phyloP scores from a whole-genome alignment of 371 early-diverging fungal genomes.

The Batrachochytrium dendrobatidis region DNA sequence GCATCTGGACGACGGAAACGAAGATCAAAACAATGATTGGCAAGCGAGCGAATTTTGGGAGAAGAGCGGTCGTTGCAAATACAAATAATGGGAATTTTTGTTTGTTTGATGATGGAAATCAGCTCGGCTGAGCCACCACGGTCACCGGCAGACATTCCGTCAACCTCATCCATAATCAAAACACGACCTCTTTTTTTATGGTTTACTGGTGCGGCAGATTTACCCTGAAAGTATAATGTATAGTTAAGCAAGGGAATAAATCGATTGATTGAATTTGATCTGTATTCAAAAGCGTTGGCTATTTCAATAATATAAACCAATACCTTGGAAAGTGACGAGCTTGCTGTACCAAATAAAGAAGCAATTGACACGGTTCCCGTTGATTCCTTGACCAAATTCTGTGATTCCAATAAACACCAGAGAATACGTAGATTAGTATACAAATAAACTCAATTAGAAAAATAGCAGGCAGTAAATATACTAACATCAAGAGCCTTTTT shows the following conservation, averaged over 20 bases:
- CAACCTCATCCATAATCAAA: slow-evolving; percentile 99
- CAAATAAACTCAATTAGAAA: no score
- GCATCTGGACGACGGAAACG: slow-evolving; percentile 57
- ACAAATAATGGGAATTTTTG: slow-evolving; percentile 96
- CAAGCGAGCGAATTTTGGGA: slow-evolving; percentile 84
- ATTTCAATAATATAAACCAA: no score
- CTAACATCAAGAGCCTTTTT: slow-evolving; percentile 73
- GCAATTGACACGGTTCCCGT: slow-evolving; percentile 48
- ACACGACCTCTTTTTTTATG: slow-evolving; percentile 40
- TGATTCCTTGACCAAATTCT: slow-evolving; percentile 32
- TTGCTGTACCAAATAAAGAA: no score
- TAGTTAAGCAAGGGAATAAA: no score
- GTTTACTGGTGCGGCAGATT: no score
- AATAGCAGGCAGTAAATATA: not conserved
- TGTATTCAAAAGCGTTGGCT: no score
- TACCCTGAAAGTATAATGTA: no score
- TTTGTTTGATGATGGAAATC: slow-evolving; percentile 82
- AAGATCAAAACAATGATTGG: slow-evolving; percentile 84
- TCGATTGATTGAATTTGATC: no score
- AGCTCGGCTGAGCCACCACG: slow-evolving; percentile 95
- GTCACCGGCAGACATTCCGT: slow-evolving; percentile 99
- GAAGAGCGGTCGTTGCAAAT: slow-evolving; percentile 97
- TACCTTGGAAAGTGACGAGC: not conserved
- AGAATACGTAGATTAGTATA: no score
- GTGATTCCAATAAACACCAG: not conserved